Evolutionary conservation across 1,139 yeast species (phyloP).

Genomic region (Saccharomyces hybrid): DNA sequence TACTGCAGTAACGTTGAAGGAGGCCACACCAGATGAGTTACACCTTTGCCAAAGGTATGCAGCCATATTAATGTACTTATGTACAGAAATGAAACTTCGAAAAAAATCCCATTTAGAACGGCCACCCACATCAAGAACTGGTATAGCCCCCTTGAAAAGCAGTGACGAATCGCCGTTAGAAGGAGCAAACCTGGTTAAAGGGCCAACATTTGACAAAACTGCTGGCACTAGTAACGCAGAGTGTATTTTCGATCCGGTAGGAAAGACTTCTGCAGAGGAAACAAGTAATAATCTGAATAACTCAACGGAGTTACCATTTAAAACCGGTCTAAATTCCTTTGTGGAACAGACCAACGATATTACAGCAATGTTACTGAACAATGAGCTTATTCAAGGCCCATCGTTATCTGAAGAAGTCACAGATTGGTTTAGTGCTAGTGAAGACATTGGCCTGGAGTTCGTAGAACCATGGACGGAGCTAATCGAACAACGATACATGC

Average conservation of each 20-base stretch:
- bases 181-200: neutral
- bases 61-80: conserved; percentile 67
- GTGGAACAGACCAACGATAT: neutral
- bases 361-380: neutral
- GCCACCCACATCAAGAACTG: neutral
- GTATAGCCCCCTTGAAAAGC: neutral
- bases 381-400: neutral
- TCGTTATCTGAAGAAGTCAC: conserved; percentile 40
- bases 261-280: neutral
- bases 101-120: conserved; percentile 9
- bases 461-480: conserved; percentile 87
- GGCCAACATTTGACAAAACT: neutral
- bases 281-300: neutral
- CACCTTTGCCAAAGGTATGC: conserved; percentile 80
- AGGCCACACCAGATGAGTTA: conserved; percentile 82
- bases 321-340: neutral
- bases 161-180: neutral
- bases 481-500: conserved; percentile 49
- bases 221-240: neutral
- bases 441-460: conserved; percentile 67
- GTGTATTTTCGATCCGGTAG: neutral
- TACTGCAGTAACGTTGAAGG: conserved; percentile 68
- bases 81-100: conserved; percentile 57
- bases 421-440: conserved; percentile 65
- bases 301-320: neutral